Evolutionary conservation across 768 basidiomycete species (phyloP), one percentile per base, ranked within the genome.

Genomic region (Favolaschia claudopus): DNA sequence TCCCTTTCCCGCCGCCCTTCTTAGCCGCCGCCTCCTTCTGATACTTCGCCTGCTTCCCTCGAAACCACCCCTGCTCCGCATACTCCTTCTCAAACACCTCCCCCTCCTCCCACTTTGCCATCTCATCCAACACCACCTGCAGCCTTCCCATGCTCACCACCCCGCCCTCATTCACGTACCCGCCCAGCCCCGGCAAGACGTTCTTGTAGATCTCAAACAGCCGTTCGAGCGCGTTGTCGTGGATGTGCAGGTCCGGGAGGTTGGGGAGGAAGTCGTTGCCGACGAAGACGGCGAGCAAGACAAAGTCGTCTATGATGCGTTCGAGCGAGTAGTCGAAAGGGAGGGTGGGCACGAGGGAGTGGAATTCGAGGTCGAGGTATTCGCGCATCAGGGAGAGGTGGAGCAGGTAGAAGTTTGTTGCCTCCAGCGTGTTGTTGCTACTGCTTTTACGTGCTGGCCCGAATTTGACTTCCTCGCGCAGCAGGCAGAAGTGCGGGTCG

Each of bases 181-280:
- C 97, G 60, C 89, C 95, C 68, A 89, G 74, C 43, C 87, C 85
- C 20, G 96, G 95, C 22, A 99, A 72, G 28, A 94, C 85, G 70
- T 87, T 89, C 83, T 98, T 98, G 76, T 99, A 99, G 54, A 98
- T 92, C 10, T 94, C 93, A 73, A 97, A 99, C 56, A 99, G 77
- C 65, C 82, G 85, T 76, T 99, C 95, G 64, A 99, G 72, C 15
- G 94, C 97, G 70, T 98, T 97, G 75, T 97, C 94, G 68, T 99
- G 95, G 71, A 99, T 99, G 71, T 99, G 97, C 25, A 99, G 74
- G 73, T 97, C 95, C 5, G 97, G 97, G 55, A 99, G 75, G 77
- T 99, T 93, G 8, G 96, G 97, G 62, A 99, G 74, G 76, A 99
- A 99, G 77, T 98, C 96, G 71, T 99, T 99, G 29, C 97, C 97